Evolutionary conservation across 2,329 filamentous ascomycete species (phyloP).

Genomic region (Aspergillus versicolor): DNA sequence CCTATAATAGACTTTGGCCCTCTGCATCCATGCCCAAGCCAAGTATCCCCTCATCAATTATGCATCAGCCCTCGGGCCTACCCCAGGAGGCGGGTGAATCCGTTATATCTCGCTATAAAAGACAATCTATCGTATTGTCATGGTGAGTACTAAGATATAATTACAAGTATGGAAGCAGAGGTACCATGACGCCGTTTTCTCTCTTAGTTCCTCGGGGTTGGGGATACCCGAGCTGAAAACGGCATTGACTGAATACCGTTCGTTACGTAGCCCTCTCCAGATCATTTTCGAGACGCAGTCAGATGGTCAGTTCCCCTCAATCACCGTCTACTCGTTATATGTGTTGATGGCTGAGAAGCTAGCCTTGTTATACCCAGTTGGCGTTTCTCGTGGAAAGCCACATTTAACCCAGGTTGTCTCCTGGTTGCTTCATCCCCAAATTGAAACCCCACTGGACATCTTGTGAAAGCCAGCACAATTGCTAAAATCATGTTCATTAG

Average conservation of each 20-base stretch:
- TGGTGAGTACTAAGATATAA: background rate
- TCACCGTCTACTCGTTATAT: too few species aligned
- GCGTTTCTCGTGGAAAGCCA: too few species aligned
- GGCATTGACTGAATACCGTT: background rate
- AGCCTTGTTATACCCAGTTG: too few species aligned
- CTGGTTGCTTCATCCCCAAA: too few species aligned
- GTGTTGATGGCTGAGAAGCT: too few species aligned
- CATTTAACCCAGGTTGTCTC: too few species aligned
- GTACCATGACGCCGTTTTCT: background rate
- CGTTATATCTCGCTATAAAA: background rate
- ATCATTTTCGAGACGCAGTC: background rate
- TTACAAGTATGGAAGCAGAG: background rate
- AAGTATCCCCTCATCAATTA: background rate
- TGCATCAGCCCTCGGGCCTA: background rate
- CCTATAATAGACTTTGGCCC: conserved; percentile 9
- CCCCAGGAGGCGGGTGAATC: background rate
- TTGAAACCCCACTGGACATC: too few species aligned
- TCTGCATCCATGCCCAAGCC: conserved; percentile 26
- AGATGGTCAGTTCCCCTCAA: too few species aligned
- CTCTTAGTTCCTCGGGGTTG: background rate
- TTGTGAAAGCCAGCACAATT: too few species aligned
- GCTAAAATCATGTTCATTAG: too few species aligned
- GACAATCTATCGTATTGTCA: background rate
- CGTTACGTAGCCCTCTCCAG: background rate
- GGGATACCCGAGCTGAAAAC: background rate